phyloP scores from a whole-genome alignment of 2,329 filamentous ascomycete species.

The Pyrenophora teres region DNA sequence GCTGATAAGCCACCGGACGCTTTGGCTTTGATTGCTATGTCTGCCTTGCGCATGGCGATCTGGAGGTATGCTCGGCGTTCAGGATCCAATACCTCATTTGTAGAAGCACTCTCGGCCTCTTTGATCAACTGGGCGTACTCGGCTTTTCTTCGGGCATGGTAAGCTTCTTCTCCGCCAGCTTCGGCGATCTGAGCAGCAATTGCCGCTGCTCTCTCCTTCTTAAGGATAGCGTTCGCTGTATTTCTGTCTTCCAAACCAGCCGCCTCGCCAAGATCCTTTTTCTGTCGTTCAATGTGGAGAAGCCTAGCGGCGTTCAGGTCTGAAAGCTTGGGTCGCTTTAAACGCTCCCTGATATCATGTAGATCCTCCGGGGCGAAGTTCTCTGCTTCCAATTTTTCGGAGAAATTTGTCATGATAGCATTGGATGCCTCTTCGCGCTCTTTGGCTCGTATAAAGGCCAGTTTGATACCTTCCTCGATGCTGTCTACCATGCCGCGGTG shows the following conservation, averaged over 20 bases:
- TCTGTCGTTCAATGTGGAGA: slow-evolving; percentile 20
- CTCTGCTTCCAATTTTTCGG: slow-evolving; percentile 13
- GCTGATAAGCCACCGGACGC: slow-evolving; percentile 15
- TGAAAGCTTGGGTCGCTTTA: slow-evolving; percentile 18
- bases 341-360: slow-evolving; percentile 12
- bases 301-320: slow-evolving; percentile 13
- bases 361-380: slow-evolving; percentile 20
- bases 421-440: slow-evolving; percentile 18
- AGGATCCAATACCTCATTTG: slow-evolving; percentile 17
- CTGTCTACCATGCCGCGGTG: slow-evolving; percentile 26
- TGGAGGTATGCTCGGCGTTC: slow-evolving; percentile 20
- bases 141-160: slow-evolving; percentile 14
- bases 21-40: slow-evolving; percentile 25
- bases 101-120: slow-evolving; percentile 28
- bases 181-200: slow-evolving; percentile 14
- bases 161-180: slow-evolving; percentile 20
- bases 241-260: slow-evolving; percentile 26
- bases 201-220: slow-evolving; percentile 8
- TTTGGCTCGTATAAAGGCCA: slow-evolving; percentile 29
- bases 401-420: slow-evolving; percentile 14
- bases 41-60: slow-evolving; percentile 27
- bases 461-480: slow-evolving; percentile 29
- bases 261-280: slow-evolving; percentile 18
- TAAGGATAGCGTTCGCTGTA: slow-evolving; percentile 6
- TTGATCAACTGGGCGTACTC: slow-evolving; percentile 15